phyloP scores from a whole-genome alignment of 2,329 filamentous ascomycete species.

The Furcasterigmium sp. region DNA sequence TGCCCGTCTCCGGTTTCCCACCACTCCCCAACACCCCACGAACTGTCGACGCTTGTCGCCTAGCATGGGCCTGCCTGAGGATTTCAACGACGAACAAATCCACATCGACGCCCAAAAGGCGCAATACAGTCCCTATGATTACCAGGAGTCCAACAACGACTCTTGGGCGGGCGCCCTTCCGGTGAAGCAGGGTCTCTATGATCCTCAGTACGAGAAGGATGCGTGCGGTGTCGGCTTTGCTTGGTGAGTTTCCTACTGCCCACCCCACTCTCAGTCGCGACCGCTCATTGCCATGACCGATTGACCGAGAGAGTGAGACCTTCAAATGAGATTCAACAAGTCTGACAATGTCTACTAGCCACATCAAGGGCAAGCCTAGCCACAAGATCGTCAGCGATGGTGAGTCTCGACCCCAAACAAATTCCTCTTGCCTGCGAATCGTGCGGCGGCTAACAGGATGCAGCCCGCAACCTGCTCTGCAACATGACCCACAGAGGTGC shows the following conservation, averaged over 20 bases:
- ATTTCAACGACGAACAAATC: conserved; percentile 64
- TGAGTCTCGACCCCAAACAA: too few relatives aligned
- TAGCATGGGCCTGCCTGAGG: conserved; percentile 63
- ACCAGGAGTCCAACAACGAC: conserved; percentile 76
- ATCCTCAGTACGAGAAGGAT: conserved; percentile 96
- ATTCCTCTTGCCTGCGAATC: too few relatives aligned
- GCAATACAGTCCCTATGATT: conserved; percentile 70
- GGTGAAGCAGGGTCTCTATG: conserved; percentile 96
- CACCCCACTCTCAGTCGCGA: not conserved
- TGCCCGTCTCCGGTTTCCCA: too few relatives aligned
- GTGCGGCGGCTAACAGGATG: too few relatives aligned
- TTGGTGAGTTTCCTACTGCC: too few relatives aligned
- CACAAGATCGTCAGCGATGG: conserved; percentile 99
- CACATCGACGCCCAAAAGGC: conserved; percentile 55
- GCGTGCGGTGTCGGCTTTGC: conserved; percentile 98
- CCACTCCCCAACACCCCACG: conserved; percentile 10
- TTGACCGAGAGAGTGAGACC: too few relatives aligned
- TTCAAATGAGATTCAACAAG: too few relatives aligned
- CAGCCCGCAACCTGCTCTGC: conserved; percentile 89
- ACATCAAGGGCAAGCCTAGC: conserved; percentile 95
- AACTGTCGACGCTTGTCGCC: conserved; percentile 39
- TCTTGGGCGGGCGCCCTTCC: conserved; percentile 94
- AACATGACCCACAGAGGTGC: conserved; percentile 99
- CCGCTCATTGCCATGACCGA: too few relatives aligned
- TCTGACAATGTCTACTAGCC: conserved; percentile 55